Base-by-base conservation (phyloP, 148 eudicot genomes). In the Arctostaphylos glauca region DNA sequence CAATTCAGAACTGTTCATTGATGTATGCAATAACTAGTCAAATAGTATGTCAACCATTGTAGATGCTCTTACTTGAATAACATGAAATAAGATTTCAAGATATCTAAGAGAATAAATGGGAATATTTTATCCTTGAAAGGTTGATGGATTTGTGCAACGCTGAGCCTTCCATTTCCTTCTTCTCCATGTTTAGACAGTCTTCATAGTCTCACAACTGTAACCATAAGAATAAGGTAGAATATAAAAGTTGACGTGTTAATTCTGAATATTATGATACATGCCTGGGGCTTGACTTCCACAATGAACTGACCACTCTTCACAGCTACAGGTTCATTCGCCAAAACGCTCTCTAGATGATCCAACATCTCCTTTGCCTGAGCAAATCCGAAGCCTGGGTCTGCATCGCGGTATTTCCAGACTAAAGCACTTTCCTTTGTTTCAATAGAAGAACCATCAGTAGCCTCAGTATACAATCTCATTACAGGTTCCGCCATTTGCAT, bases 291-390 rank as follows among this genome's bases (percentile, higher is more conserved):
- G 56, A 86, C 88, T 86, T 86, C 88, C 25, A 86, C 86, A 46
- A 89, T 89, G 73, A 78, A 86, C 81, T 87, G 87, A 44, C 91
- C 91, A 80, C 89, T 87, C 85, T 87, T 89, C 55, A 89, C 91
- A 38, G 87, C 89, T 23, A 89, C 91, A 76, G 91, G 89, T 74
- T 89, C 91, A 76, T 89, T 89, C 47, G 89, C 86, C 74, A 87
- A 82, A 84, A 89, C 91, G 80, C 89, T 87, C 84, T 89, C 91
- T 9, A 89, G 80, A 85, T 89, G 91, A 85, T 89, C 91, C 72
- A 89, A 79, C 88, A 89, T 81, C 91, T 89, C 91, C 85, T 89
- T 89, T 81, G 91, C 87, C 85, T 89, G 91, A 75, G 88, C 75
- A 74, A 73, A 87, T 7, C 91, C 91, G 68, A 89, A 89, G 46